A percentile compares a stretch with the other conserved stretches of the same genome.
Evolutionary conservation across 805 yeast genomes (phyloP).

Genomic region (Sungouiella blattae): DNA sequence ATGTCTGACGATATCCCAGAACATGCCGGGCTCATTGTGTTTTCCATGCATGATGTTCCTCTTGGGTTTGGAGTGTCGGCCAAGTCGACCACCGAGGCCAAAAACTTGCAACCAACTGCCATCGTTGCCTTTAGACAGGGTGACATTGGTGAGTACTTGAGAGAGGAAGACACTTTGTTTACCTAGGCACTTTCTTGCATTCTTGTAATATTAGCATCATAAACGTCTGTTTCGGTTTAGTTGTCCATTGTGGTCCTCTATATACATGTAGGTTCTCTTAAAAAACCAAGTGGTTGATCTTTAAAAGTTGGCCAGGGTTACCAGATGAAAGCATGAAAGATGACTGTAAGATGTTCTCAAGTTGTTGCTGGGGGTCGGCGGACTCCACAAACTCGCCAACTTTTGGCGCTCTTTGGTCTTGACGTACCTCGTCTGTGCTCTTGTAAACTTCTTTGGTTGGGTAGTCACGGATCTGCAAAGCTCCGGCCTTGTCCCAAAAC

Average conservation of each 20-base stretch:
- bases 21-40: constrained; percentile 92
- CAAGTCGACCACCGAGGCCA: constrained; percentile 83
- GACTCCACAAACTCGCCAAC: constrained; percentile 17
- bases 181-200: constrained; percentile 46
- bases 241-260: constrained; percentile 1
- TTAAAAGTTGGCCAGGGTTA: constrained; percentile 36
- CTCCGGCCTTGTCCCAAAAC: constrained; percentile 31
- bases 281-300: constrained; percentile 24
- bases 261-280: constrained; percentile 12
- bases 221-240: neutral
- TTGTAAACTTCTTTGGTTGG: constrained; percentile 23
- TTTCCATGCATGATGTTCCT: constrained; percentile 88
- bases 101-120: constrained; percentile 86
- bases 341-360: constrained; percentile 26
- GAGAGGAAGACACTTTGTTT: constrained; percentile 96
- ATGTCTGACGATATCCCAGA: constrained; percentile 98
- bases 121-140: constrained; percentile 96
- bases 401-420: constrained; percentile 11
- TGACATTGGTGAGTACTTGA: constrained; percentile 94
- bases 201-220: constrained; percentile 9
- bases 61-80: constrained; percentile 95
- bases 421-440: constrained; percentile 7
- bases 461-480: constrained; percentile 32
- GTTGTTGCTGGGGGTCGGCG: constrained; percentile 22
- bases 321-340: constrained; percentile 36